These are phyloP conservation scores for Cenococcum geophilum DNA, from an alignment of 495 filamentous ascomycete genomes.

Conservation along the genomic window DNA sequence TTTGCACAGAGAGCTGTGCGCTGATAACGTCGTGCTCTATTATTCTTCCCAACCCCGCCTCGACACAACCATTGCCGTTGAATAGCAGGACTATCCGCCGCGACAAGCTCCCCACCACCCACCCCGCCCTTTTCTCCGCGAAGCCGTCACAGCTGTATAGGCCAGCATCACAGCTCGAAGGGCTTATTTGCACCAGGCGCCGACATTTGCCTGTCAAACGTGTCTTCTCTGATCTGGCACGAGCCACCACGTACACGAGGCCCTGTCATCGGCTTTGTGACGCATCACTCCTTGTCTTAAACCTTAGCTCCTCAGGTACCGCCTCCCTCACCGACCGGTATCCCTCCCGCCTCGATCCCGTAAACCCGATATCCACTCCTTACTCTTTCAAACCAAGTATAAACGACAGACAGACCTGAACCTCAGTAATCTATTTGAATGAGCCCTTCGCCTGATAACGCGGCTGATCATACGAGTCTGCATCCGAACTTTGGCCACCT, in stretches of 20 bases:
- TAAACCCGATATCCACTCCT: background rate
- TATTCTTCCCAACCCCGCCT: background rate
- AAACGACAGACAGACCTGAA: background rate
- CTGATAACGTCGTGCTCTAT: background rate
- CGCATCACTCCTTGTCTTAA: slow-evolving; percentile 4
- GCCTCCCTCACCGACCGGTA: background rate
- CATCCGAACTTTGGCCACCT: slow-evolving; percentile 16
- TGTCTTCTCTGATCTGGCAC: slow-evolving; percentile 4
- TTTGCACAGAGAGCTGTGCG: background rate
- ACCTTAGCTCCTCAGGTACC: background rate
- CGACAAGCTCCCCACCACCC: slow-evolving; percentile 9
- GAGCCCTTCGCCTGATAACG: slow-evolving; percentile 30
- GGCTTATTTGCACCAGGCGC: background rate
- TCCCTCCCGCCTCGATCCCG: background rate
- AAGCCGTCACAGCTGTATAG: background rate
- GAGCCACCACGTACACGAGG: slow-evolving; percentile 10
- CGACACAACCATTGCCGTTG: background rate
- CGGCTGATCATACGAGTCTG: slow-evolving; percentile 18
- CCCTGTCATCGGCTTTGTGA: slow-evolving; percentile 5
- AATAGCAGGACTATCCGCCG: background rate
- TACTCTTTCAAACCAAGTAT: background rate
- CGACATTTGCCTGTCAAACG: background rate
- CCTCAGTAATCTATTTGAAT: slow-evolving; percentile 24
- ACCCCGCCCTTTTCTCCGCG: background rate
- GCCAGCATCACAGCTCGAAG: background rate